Percentiles rank a stretch among this genome's conserved stretches.
Conservation (phyloP, 1,284 basidiomycete species). For the Austroboletus niveus region DNA sequence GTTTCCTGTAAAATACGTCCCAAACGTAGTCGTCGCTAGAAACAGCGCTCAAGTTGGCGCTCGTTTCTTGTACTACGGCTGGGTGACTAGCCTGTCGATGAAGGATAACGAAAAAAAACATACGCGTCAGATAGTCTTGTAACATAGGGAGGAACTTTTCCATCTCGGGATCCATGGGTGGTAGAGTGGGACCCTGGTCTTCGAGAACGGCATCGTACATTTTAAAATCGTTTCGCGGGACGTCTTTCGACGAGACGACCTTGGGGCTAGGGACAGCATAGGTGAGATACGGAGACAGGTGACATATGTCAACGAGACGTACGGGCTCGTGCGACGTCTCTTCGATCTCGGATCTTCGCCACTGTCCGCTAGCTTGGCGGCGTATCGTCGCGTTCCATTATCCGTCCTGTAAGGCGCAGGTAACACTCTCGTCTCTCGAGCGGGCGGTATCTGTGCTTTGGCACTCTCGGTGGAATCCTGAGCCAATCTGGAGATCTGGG, state of each 20-base stretch:
- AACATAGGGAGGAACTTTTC: constrained; percentile 72
- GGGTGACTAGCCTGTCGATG: constrained; percentile 3
- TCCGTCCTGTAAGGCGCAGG: constrained; percentile 14
- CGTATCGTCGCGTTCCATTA: constrained; percentile 25
- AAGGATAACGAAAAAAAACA: constrained; percentile 12
- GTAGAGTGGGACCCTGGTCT: constrained; percentile 30
- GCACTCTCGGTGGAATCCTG: constrained; percentile 29
- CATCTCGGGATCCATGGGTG: constrained; percentile 55
- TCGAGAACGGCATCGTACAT: constrained; percentile 70
- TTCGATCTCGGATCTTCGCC: constrained; percentile 1
- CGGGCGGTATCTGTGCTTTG: constrained; percentile 9
- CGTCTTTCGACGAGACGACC: constrained; percentile 52
- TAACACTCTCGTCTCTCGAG: constrained; percentile 23
- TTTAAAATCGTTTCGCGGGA: constrained; percentile 47
- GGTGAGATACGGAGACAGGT: background rate
- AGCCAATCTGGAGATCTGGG: constrained; percentile 49
- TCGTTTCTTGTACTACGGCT: constrained; percentile 24
- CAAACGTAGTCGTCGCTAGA: constrained; percentile 63
- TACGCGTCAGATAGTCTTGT: constrained; percentile 67
- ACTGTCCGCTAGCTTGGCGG: constrained; percentile 16
- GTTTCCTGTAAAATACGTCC: constrained; percentile 74
- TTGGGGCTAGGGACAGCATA: constrained; percentile 45
- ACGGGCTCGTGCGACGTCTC: constrained; percentile 32
- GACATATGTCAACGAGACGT: constrained; percentile 3
- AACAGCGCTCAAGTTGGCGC: background rate